These are phyloP conservation scores for Colletotrichum gloeosporioides DNA, from an alignment of 2,329 filamentous ascomycete genomes.

Conservation along the genomic window DNA sequence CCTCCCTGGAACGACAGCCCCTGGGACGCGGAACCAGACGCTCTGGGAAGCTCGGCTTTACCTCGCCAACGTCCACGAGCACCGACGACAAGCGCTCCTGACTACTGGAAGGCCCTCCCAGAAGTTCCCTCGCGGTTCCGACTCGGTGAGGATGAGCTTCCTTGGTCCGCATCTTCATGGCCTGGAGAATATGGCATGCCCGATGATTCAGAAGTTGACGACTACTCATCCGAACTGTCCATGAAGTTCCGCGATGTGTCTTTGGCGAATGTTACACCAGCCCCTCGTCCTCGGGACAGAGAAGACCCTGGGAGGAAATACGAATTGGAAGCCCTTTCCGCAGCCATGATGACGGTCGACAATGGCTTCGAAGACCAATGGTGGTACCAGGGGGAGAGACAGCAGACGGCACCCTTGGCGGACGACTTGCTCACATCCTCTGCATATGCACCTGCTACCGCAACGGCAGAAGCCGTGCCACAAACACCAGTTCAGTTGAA, in stretches of 20 bases:
- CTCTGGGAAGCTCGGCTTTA: slow-evolving; percentile 31
- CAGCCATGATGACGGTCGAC: slow-evolving; percentile 61
- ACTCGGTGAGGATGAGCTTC: slow-evolving; percentile 52
- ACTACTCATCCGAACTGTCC: slow-evolving; percentile 14
- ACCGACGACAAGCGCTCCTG: slow-evolving; percentile 20
- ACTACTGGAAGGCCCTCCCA: slow-evolving; percentile 50
- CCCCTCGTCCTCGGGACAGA: neutral
- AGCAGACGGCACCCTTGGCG: slow-evolving; percentile 25
- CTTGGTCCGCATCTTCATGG: slow-evolving; percentile 48
- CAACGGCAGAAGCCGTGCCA: neutral
- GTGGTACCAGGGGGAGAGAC: slow-evolving; percentile 55
- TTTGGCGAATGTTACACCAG: neutral
- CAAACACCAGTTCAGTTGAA: neutral
- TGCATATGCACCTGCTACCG: neutral
- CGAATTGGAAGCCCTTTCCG: slow-evolving; percentile 55
- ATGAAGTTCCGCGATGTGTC: slow-evolving; percentile 19
- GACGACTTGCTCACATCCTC: slow-evolving; percentile 28
- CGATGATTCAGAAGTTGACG: neutral
- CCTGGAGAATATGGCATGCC: slow-evolving; percentile 27
- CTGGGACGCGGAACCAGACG: slow-evolving; percentile 45
- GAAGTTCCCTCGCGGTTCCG: slow-evolving; percentile 41
- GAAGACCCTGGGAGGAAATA: slow-evolving; percentile 9
- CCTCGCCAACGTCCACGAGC: slow-evolving; percentile 23
- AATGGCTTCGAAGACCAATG: slow-evolving; percentile 64
- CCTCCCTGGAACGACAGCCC: slow-evolving; percentile 52